Percentiles rank a stretch among this genome's conserved stretches.
phyloP scores from a whole-genome alignment of 1,284 basidiomycete genomes.

The Fistulinella staudtii region DNA sequence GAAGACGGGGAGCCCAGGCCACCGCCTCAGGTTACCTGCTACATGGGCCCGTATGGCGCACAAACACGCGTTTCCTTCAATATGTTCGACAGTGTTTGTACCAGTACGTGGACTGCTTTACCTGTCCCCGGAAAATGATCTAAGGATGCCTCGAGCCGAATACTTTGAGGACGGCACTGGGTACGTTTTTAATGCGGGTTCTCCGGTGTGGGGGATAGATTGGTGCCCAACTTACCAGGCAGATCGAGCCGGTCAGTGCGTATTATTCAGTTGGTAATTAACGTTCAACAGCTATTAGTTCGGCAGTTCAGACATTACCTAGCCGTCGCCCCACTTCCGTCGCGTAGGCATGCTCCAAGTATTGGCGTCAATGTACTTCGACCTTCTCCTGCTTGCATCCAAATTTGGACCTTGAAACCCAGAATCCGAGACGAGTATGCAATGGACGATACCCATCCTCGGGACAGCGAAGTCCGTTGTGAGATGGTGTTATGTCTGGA shows the following conservation, averaged over 20 bases:
- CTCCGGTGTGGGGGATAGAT: constrained; percentile 81
- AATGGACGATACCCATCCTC: constrained; percentile 15
- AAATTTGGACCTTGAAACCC: constrained; percentile 56
- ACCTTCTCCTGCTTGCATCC: constrained; percentile 59
- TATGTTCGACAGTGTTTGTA: constrained; percentile 52
- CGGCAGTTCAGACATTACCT: constrained; percentile 67
- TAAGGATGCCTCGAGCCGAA: constrained; percentile 35
- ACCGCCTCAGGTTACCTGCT: constrained; percentile 55
- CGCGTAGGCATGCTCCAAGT: constrained; percentile 51
- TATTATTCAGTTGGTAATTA: neutral
- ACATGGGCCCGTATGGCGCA: constrained; percentile 54
- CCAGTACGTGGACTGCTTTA: constrained; percentile 55
- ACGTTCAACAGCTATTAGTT: constrained; percentile 34
- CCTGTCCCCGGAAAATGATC: neutral
- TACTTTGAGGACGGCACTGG: constrained; percentile 39
- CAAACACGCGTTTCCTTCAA: constrained; percentile 49
- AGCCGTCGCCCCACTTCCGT: constrained; percentile 75
- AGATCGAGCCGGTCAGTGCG: constrained; percentile 49
- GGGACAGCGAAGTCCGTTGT: constrained; percentile 45
- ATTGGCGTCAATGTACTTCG: constrained; percentile 52
- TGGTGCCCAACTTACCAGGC: constrained; percentile 81
- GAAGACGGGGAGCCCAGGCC: constrained; percentile 47
- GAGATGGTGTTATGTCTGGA: constrained; percentile 78
- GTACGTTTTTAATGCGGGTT: constrained; percentile 77
- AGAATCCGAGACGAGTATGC: constrained; percentile 15